Conservation (phyloP, 352 stramenopile genomes). For the Phytophthora sp. region DNA sequence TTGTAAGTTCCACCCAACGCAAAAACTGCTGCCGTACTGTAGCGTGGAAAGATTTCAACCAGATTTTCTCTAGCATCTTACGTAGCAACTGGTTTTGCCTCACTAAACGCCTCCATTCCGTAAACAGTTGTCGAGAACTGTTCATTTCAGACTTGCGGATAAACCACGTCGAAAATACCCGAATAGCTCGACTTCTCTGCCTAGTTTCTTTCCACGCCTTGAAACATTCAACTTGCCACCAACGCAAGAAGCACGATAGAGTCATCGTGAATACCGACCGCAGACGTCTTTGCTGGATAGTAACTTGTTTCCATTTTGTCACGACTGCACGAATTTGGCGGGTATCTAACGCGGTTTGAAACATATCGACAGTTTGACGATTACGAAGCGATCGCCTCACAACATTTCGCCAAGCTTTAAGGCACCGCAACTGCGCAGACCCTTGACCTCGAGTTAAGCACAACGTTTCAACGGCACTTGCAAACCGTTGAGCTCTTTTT, state of each 20-base stretch:
- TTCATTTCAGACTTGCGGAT: constrained; percentile 15
- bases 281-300: constrained; percentile 16
- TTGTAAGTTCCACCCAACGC: constrained; percentile 35
- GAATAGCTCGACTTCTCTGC: constrained; percentile 19
- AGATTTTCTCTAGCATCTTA: constrained; percentile 43
- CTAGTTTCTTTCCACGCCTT: constrained; percentile 25
- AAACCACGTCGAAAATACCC: constrained; percentile 28
- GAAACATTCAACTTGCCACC: constrained; percentile 30
- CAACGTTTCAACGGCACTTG: constrained; percentile 15
- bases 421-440: background rate
- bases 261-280: constrained; percentile 9
- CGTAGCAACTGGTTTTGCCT: constrained; percentile 39
- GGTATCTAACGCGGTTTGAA: constrained; percentile 4
- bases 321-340: constrained; percentile 9
- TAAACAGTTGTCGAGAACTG: constrained; percentile 11
- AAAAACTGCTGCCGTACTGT: constrained; percentile 45
- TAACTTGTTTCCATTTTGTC: constrained; percentile 18
- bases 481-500: constrained; percentile 26
- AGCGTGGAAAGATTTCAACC: constrained; percentile 43
- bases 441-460: constrained; percentile 18
- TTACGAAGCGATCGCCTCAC: constrained; percentile 6
- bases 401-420: constrained; percentile 29
- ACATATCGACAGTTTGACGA: constrained; percentile 1
- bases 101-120: constrained; percentile 33
- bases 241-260: constrained; percentile 11